These are phyloP conservation scores for Tetrahymena borealis DNA, from an alignment of 73 alveolate species.

Conservation along the genomic window DNA sequence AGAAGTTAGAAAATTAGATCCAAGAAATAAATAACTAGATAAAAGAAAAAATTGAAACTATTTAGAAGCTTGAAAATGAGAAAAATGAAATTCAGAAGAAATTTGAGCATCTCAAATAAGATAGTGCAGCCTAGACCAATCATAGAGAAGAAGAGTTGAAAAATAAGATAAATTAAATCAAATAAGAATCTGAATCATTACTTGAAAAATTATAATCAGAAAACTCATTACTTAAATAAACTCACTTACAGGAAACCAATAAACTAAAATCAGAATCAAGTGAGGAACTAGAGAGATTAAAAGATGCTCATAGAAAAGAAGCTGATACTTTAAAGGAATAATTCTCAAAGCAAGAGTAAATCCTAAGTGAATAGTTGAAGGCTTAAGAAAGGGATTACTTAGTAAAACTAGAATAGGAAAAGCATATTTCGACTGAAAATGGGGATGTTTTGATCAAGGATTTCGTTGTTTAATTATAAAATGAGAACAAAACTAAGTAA, in stretches of 20 bases:
- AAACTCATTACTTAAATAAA: background rate
- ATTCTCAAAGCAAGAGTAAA: background rate
- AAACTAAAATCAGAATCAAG: background rate
- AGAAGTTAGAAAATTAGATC: background rate
- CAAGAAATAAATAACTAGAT: background rate
- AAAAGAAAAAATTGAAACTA: background rate
- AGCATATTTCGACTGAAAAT: background rate
- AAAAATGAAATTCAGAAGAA: background rate
- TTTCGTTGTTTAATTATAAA: background rate
- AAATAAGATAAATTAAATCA: background rate
- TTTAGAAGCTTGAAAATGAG: background rate
- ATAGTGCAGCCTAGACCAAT: background rate
- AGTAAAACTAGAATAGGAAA: background rate
- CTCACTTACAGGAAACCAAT: background rate
- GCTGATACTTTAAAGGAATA: background rate
- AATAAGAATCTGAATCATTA: background rate
- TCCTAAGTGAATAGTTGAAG: background rate
- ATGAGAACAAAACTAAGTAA: background rate
- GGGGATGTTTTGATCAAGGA: background rate
- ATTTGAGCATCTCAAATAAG: background rate
- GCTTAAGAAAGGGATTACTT: background rate
- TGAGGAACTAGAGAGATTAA: background rate
- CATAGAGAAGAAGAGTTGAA: background rate
- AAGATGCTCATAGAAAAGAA: background rate
- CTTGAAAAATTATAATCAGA: background rate